phyloP scores from a whole-genome alignment of 2,329 filamentous ascomycete species.

The Gnomoniopsis sp. region DNA sequence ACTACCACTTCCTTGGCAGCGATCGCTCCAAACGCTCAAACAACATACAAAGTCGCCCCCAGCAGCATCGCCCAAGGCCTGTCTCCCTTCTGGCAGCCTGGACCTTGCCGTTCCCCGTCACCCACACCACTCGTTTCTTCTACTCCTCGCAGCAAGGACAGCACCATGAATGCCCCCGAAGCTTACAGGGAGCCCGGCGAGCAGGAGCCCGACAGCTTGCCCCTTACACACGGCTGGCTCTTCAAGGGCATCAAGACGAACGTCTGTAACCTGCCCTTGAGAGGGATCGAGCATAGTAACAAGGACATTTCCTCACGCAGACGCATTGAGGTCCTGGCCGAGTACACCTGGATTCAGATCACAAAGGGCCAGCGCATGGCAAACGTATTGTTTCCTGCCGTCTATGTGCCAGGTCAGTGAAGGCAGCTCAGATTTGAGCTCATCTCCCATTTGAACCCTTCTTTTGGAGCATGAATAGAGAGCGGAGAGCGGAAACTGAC shows the following conservation, averaged over 20 bases:
- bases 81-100: too few species aligned
- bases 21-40: too few species aligned
- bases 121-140: too few species aligned
- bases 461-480: background rate
- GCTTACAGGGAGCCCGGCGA: background rate
- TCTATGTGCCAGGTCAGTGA: conserved; percentile 13
- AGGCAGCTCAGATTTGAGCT: background rate
- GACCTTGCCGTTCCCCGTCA: too few species aligned
- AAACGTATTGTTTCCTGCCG: background rate
- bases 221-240: conserved; percentile 8
- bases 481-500: background rate
- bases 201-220: background rate
- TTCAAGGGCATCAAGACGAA: conserved; percentile 7
- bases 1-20: too few species aligned
- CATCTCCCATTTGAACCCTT: background rate
- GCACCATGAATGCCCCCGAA: too few species aligned
- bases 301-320: background rate
- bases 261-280: conserved; percentile 2
- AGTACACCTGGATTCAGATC: conserved; percentile 15
- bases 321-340: conserved; percentile 5
- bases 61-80: too few species aligned
- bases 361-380: conserved; percentile 8
- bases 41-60: too few species aligned
- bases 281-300: background rate
- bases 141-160: too few species aligned